Conservation (phyloP, 2,329 filamentous ascomycete genomes). For the Passalora sequoiae region DNA sequence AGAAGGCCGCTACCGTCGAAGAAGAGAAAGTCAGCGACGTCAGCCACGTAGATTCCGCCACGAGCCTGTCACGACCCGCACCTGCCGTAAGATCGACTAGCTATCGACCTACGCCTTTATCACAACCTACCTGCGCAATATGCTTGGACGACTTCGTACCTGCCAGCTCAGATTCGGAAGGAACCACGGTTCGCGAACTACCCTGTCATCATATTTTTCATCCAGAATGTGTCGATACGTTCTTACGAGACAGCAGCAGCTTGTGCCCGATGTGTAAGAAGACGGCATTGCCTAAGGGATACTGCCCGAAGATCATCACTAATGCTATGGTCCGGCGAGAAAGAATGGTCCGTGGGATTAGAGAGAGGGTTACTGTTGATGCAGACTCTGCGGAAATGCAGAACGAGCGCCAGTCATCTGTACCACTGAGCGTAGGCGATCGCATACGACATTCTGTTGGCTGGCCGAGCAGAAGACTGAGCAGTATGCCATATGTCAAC, state of each 20-base stretch:
- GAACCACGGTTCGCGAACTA: conserved; percentile 70
- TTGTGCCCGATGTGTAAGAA: conserved; percentile 89
- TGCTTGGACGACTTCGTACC: conserved; percentile 73
- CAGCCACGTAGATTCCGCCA: not conserved
- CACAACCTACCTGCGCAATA: conserved; percentile 82
- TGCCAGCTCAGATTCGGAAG: conserved; percentile 17
- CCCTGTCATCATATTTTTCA: conserved; percentile 93
- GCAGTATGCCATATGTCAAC: conserved; percentile 5
- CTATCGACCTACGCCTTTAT: conserved; percentile 42
- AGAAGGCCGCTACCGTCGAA: conserved; percentile 4
- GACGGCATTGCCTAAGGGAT: conserved; percentile 66
- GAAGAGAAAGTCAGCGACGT: conserved; percentile 10
- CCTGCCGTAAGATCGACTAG: conserved; percentile 12
- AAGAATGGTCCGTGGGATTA: conserved; percentile 58
- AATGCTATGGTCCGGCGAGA: conserved; percentile 84
- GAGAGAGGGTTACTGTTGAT: conserved; percentile 41
- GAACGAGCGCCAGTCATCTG: conserved; percentile 8
- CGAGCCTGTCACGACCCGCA: conserved; percentile 3
- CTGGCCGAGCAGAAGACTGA: conserved; percentile 9
- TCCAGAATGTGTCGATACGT: conserved; percentile 82
- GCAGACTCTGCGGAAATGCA: conserved; percentile 10
- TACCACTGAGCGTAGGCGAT: not conserved
- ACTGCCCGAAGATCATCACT: conserved; percentile 58
- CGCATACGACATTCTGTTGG: conserved; percentile 9
- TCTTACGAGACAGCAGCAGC: conserved; percentile 71